Base-by-base conservation (phyloP, 2,329 filamentous ascomycete species). In the Ascomycota sp. region DNA sequence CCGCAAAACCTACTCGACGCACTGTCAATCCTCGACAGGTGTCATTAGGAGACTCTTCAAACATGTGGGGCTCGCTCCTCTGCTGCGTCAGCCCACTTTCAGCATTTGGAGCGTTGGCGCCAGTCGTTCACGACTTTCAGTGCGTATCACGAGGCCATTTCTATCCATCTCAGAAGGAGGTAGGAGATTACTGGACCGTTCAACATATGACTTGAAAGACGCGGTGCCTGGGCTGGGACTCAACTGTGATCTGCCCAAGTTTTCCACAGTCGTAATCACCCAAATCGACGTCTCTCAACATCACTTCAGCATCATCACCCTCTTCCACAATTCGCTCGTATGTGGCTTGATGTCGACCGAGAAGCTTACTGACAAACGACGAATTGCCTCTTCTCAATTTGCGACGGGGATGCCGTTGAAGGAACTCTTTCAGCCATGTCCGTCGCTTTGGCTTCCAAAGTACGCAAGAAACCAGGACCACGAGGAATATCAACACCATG, bases 261-360 rank as follows among this genome's bases (percentile, higher is more conserved):
- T 63, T 43, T 78, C 73, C 0, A 40, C 63, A 58, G 1, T 74
- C 69, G 33, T 71, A 69, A 5, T 75, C 67, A 30, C 71, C 65
- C 1, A 70, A 72, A 20, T 73, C 68, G 7, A 69, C 53, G 11
- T 71, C 71, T 20, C 66, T 70, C 2, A 94, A 65, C 46, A 94
- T 85, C 44, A 92, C 86, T 25, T 82, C 75, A 32, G 67, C 57
- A 8, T 57, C 55, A n/a, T 70, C 67, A 9, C 78, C 83, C 40
- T 85, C 78, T 52, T 94, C 83, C 30, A 91, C 55, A 3, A 94
- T 75, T 20, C 82, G 73, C 46, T 94, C 85, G 45, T 94, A 94
- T 3, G 65, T 58, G 7, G 59, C 46, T 1, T 56, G 52, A 29
- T 48, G 53, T 5, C 67, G 63, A 10, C 65, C 66, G 36, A 91